Evolutionary conservation across 2,329 filamentous ascomycete species (phyloP).

Genomic region (Sporothrix pallida): DNA sequence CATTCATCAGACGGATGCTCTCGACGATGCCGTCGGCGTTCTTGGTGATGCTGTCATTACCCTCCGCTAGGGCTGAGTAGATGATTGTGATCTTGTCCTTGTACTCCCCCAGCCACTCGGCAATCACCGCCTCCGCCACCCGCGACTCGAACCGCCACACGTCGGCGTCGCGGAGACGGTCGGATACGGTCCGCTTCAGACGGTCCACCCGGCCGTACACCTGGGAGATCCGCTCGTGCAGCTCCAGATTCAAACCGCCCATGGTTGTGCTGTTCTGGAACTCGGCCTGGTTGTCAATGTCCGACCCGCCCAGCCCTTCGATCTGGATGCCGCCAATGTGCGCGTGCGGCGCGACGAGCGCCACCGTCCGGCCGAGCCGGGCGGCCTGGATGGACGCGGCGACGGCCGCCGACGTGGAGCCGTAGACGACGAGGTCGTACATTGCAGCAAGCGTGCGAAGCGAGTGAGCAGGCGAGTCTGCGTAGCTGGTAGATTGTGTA

Average conservation of each 20-base stretch:
- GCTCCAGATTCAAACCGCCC: conserved; percentile 13
- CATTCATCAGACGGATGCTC: neutral
- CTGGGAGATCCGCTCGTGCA: conserved; percentile 26
- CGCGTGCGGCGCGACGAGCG: conserved; percentile 6
- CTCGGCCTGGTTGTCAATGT: conserved; percentile 31
- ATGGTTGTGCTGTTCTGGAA: conserved; percentile 30
- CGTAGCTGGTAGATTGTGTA: neutral
- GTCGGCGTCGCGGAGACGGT: conserved; percentile 36
- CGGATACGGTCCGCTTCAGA: neutral
- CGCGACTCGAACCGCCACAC: conserved; percentile 29
- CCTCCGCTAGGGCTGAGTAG: neutral
- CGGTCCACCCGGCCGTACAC: conserved; percentile 16
- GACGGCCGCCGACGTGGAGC: conserved; percentile 28
- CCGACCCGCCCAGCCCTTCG: conserved; percentile 26
- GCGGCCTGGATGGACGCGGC: conserved; percentile 28
- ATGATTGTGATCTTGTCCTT: neutral
- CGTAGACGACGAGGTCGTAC: conserved; percentile 28
- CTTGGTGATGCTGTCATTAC: too few relatives aligned
- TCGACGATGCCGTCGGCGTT: neutral
- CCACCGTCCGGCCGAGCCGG: conserved; percentile 7
- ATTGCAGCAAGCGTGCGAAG: neutral
- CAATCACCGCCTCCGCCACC: conserved; percentile 23
- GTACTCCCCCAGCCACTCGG: conserved; percentile 15
- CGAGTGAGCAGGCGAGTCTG: neutral
- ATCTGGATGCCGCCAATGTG: conserved; percentile 29